These are phyloP conservation scores for Aspergillus chevalieri DNA, from an alignment of 2,329 filamentous ascomycete species.

Conservation along the genomic window DNA sequence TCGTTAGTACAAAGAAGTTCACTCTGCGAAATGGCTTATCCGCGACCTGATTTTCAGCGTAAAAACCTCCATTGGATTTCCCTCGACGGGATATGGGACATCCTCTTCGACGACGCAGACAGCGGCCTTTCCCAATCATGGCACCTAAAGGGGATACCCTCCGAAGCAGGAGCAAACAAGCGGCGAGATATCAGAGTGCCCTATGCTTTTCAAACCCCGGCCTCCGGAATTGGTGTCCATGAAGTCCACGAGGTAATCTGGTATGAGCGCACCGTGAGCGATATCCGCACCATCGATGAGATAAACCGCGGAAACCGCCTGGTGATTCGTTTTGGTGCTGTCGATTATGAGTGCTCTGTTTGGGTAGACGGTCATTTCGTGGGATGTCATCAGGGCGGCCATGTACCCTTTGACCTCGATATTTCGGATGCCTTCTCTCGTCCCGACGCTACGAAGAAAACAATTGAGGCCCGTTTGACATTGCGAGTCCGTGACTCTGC, in stretches of 20 bases:
- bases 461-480: slow-evolving; percentile 40
- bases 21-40: slow-evolving; percentile 38
- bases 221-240: slow-evolving; percentile 57
- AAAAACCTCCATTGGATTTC: slow-evolving; percentile 51
- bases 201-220: slow-evolving; percentile 59
- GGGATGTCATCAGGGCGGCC: slow-evolving; percentile 53
- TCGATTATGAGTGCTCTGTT: slow-evolving; percentile 48
- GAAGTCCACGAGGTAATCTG: slow-evolving; percentile 62
- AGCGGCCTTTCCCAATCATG: slow-evolving; percentile 49
- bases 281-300: slow-evolving; percentile 44
- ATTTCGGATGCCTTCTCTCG: slow-evolving; percentile 37
- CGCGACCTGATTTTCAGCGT: slow-evolving; percentile 60
- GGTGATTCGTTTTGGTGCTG: slow-evolving; percentile 45
- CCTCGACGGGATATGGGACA: slow-evolving; percentile 59
- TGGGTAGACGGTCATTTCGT: slow-evolving; percentile 52
- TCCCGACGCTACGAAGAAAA: background rate
- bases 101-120: slow-evolving; percentile 61
- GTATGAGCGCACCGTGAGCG: slow-evolving; percentile 54
- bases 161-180: slow-evolving; percentile 23
- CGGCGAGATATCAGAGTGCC: slow-evolving; percentile 56
- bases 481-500: slow-evolving; percentile 59
- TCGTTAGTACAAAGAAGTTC: too few relatives aligned
- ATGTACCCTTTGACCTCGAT: slow-evolving; percentile 57
- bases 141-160: slow-evolving; percentile 49
- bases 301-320: slow-evolving; percentile 31